Base-by-base conservation (phyloP, 1,284 basidiomycete species). In the Ustilago vetiveriae region DNA sequence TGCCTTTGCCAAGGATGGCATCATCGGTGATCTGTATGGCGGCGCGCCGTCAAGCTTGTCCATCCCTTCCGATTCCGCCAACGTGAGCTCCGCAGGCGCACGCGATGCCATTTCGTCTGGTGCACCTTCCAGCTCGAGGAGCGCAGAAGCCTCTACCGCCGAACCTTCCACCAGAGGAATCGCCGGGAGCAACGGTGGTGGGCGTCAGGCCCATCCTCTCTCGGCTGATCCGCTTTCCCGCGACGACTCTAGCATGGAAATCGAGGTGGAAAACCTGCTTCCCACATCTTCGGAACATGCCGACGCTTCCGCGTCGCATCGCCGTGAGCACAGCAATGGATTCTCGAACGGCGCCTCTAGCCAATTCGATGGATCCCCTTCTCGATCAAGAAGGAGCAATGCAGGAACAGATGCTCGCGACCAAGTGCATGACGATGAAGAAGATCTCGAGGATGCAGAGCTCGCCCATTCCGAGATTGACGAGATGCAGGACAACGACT, bases 1-100 rank as follows among this genome's bases (percentile, higher is more conserved):
- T 30, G 88, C 89, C 0, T 92, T 93, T 72, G 86, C 87, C 9
- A 83, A 84, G 45, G 90, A 92, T 53, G 88, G 88, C 58, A 71
- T 56, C 62, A 76, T 57, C 26, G 60, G 44, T 23, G 59, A 56
- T 48, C 71, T 66, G 19, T 58, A 55, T 26, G 48, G 40, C 13
- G 33, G 58, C 5, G 59, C 58, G 7, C 17, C 44, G 7, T 49
- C 55, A 17, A 32, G 24, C 2, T 27, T 53, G 6, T 33, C 40
- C 11, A 21, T 24, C 35, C 19, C 51, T 6, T 52, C 62, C n/a
- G 33, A 45, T 22, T 26, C 45, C 35, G 41, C 56, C 2, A 41
- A 39, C 7, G 3, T 24, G n/a, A 38, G 54, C 27, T 52, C 58
- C 7, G 29, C 36, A 10, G 43, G 10, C 11, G 39, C 44, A 16